Base-by-base conservation (phyloP, 305 asterid species). In the Salvia sclarea region DNA sequence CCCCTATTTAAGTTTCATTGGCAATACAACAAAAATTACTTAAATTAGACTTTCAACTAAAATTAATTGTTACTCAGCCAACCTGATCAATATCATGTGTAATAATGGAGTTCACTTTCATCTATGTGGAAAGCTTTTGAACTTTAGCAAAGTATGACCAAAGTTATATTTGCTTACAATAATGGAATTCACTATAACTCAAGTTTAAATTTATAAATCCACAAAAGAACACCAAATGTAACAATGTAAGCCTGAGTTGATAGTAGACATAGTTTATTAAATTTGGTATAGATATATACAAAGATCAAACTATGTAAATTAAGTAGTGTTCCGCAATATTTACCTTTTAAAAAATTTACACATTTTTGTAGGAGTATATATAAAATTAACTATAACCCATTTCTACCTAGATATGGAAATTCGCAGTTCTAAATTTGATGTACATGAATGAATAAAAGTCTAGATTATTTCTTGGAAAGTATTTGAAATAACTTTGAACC, bases 21-120 rank as follows among this genome's bases (percentile, higher is more conserved):
- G 60, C 49, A 59, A 0, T 18, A 59, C 13, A 48, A 18, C 6
- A 9, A 59, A 53, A 52, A 33, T 18, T 20, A 49, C 1, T 21
- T 38, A 41, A 58, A 65, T 60, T 8, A 72, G 16, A 17, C 49
- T 65, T 31, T 38, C 20, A 49, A 40, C 68, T 66, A 64, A 57
- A 55, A 33, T 37, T 17, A 47, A 18, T 64, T 54, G 45, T n/a
- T 43, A 60, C 61, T 20, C 13, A 0, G 45, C 68, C 47, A 35
- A 45, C 16, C 53, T 45, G 6, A 45, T 47, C 54, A 47, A 49
- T 49, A 8, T 4, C 30, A 8, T 8, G 28, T 8, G 54, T 49
- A 18, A 49, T 20, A 49, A 18, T 3, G n/a, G 25, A 8, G 30
- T 49, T 9, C 55, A 20, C 28, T 20, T 18, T 17, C 25, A 13